Percentiles rank a stretch among this genome's conserved stretches.
Evolutionary conservation across 495 filamentous ascomycete species (phyloP).

Genomic region (Haplographium delicatum): DNA sequence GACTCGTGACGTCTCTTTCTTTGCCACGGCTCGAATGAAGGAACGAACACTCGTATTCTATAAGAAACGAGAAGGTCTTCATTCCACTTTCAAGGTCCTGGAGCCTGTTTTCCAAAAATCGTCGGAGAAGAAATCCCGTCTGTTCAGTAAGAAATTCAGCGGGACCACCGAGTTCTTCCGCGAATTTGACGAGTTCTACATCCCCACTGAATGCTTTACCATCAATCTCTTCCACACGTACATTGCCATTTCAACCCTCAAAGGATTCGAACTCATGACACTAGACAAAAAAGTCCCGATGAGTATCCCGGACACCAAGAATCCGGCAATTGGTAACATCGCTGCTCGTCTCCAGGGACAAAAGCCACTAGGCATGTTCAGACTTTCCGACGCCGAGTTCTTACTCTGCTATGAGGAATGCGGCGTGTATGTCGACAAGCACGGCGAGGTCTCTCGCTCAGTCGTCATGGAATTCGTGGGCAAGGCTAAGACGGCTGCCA

Average conservation of each 20-base stretch:
- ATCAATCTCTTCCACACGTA: conserved; percentile 94
- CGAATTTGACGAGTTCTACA: conserved; percentile 98
- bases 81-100: conserved; percentile 92
- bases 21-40: conserved; percentile 93
- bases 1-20: conserved; percentile 87
- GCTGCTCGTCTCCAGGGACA: conserved; percentile 73
- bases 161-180: conserved; percentile 93
- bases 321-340: conserved; percentile 71
- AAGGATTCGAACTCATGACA: conserved; percentile 93
- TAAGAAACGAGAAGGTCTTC: conserved; percentile 88
- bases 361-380: conserved; percentile 91
- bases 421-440: conserved; percentile 96
- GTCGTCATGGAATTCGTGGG: conserved; percentile 98
- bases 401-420: conserved; percentile 91
- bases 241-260: conserved; percentile 83
- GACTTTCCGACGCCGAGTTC: conserved; percentile 88
- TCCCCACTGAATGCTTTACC: conserved; percentile 90
- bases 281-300: conserved; percentile 92
- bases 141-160: conserved; percentile 51
- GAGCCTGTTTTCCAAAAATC: conserved; percentile 92
- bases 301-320: conserved; percentile 80
- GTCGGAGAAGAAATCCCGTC: conserved; percentile 65
- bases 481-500: conserved; percentile 64
- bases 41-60: conserved; percentile 91
- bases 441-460: conserved; percentile 85